Percentiles rank a stretch among this genome's conserved stretches.
Conservation (phyloP, 345 rosid species). For the Eucalyptus viminalis region DNA sequence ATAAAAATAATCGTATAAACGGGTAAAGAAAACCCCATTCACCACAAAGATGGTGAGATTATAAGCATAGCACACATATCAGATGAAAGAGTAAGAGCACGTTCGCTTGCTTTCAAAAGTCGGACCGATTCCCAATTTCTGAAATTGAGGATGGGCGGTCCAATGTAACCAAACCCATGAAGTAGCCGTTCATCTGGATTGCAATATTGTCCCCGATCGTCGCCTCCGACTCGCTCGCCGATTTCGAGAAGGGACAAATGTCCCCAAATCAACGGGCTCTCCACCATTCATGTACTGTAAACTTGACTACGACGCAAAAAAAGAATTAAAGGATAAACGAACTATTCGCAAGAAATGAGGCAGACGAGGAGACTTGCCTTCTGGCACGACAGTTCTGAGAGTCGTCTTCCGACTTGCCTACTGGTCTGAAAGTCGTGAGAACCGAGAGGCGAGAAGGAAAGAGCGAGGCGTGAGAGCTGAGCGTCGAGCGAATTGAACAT, state of each 20-base stretch:
- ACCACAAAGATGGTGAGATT: too few relatives aligned
- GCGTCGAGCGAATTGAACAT: too few relatives aligned
- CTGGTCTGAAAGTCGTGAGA: too few relatives aligned
- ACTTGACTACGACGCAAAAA: too few relatives aligned
- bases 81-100: neutral
- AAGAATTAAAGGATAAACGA: neutral
- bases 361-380: slow-evolving; percentile 14
- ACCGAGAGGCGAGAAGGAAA: too few relatives aligned
- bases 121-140: too few relatives aligned
- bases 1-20: too few relatives aligned
- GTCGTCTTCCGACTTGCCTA: too few relatives aligned
- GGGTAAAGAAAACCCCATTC: too few relatives aligned
- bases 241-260: neutral
- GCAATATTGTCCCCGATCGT: neutral
- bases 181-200: neutral
- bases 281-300: neutral
- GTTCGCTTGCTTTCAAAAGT: neutral
- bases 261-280: neutral
- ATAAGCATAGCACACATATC: neutral
- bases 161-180: too few relatives aligned
- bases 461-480: too few relatives aligned
- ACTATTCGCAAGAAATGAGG: neutral
- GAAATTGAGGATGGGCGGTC: too few relatives aligned
- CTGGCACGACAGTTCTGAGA: slow-evolving; percentile 57
- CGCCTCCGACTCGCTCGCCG: neutral